Evolutionary conservation across 2,329 filamentous ascomycete species (phyloP).

Genomic region (Phialophora chinensis): DNA sequence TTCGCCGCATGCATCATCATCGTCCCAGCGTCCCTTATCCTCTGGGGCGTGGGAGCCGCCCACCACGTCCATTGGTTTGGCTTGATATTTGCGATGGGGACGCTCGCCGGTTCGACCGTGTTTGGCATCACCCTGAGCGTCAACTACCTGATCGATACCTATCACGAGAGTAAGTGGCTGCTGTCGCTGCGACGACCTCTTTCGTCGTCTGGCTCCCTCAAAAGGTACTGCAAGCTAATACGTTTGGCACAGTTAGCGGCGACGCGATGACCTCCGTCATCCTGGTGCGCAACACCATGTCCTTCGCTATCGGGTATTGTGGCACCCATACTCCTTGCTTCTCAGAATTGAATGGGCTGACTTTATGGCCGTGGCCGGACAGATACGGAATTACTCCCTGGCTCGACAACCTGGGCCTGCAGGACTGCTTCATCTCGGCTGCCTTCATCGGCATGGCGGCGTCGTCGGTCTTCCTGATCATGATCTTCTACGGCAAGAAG

Average conservation of each 20-base stretch:
- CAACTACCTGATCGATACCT: conserved; percentile 57
- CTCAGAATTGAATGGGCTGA: neutral
- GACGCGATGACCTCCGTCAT: conserved; percentile 60
- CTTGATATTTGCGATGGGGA: conserved; percentile 56
- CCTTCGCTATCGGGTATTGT: conserved; percentile 51
- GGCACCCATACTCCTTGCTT: neutral
- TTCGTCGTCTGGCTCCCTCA: neutral
- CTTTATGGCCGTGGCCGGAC: neutral
- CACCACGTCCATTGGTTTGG: conserved; percentile 58
- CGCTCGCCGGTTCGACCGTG: conserved; percentile 53
- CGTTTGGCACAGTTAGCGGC: conserved; percentile 46
- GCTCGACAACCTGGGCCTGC: conserved; percentile 47
- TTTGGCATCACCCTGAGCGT: conserved; percentile 55
- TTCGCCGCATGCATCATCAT: conserved; percentile 48
- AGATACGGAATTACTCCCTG: conserved; percentile 57
- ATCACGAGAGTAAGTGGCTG: conserved; percentile 46
- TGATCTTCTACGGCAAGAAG: conserved; percentile 49
- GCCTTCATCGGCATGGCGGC: conserved; percentile 49
- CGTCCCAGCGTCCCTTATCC: conserved; percentile 53
- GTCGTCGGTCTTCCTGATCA: conserved; percentile 48
- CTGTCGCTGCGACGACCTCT: neutral
- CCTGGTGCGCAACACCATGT: conserved; percentile 58
- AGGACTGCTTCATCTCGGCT: conserved; percentile 50
- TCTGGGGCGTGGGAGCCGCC: conserved; percentile 61
- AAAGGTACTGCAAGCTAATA: neutral